phyloP scores from a whole-genome alignment of 1,284 basidiomycete genomes.

The Meira nashicola region DNA sequence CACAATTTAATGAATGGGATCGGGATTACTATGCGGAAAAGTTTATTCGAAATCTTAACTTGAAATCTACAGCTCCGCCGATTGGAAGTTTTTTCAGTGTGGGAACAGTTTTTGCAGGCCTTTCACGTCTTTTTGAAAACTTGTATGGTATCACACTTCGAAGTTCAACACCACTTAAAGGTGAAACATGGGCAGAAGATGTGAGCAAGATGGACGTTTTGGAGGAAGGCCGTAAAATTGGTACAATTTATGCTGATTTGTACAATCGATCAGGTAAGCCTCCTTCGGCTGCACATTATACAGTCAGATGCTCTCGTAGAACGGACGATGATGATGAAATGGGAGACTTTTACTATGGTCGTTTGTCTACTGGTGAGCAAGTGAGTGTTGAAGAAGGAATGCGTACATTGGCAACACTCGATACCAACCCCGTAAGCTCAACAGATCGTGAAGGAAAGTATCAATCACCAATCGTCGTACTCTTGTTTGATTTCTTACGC shows the following conservation, averaged over 20 bases:
- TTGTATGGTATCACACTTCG: constrained; percentile 48
- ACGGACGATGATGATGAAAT: constrained; percentile 80
- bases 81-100: constrained; percentile 46
- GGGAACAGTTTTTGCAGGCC: constrained; percentile 46
- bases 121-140: constrained; percentile 42
- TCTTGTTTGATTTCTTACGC: constrained; percentile 79
- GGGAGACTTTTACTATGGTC: constrained; percentile 61
- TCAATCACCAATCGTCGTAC: constrained; percentile 84
- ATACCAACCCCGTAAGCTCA: background rate
- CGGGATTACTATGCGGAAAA: too few species aligned
- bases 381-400: constrained; percentile 1
- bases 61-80: constrained; percentile 12
- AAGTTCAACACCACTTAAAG: constrained; percentile 55
- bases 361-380: constrained; percentile 53
- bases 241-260: constrained; percentile 90
- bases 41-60: constrained; percentile 10
- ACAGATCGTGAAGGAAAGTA: constrained; percentile 54
- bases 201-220: constrained; percentile 89
- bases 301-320: constrained; percentile 85
- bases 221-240: constrained; percentile 66
- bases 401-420: background rate
- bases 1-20: constrained; percentile 16
- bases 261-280: constrained; percentile 81
- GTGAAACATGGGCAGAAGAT: constrained; percentile 82
- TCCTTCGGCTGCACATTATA: constrained; percentile 90